phyloP scores from a whole-genome alignment of 192 early-diverging fungal species.

The Dispira simplex region DNA sequence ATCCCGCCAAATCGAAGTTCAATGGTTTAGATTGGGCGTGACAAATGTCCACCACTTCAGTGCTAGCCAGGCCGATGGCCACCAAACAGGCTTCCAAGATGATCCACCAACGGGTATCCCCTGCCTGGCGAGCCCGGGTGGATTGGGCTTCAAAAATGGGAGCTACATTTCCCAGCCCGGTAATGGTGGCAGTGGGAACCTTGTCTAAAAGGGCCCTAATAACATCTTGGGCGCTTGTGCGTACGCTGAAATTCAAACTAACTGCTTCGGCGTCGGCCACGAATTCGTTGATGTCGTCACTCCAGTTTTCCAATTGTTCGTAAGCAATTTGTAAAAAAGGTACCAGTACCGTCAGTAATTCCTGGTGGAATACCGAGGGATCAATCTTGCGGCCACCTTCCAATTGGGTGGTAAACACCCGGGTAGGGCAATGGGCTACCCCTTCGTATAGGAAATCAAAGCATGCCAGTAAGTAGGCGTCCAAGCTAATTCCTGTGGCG shows the following conservation, averaged over 20 bases:
- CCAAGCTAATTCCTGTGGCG: background rate
- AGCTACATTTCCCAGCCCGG: slow-evolving; percentile 33
- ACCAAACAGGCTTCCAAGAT: slow-evolving; percentile 70
- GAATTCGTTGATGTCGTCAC: slow-evolving; percentile 69
- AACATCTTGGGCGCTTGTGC: slow-evolving; percentile 67
- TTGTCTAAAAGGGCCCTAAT: slow-evolving; percentile 41
- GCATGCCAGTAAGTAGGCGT: background rate
- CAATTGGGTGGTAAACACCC: background rate
- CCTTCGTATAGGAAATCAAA: slow-evolving; percentile 5
- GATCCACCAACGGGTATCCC: slow-evolving; percentile 63
- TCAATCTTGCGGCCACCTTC: background rate
- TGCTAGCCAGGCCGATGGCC: slow-evolving; percentile 48
- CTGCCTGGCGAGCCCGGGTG: slow-evolving; percentile 26
- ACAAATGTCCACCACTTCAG: slow-evolving; percentile 37
- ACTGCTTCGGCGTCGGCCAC: slow-evolving; percentile 88
- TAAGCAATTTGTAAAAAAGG: slow-evolving; percentile 71
- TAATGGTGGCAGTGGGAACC: slow-evolving; percentile 31
- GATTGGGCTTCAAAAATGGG: slow-evolving; percentile 35
- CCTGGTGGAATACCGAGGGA: slow-evolving; percentile 31
- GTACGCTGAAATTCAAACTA: slow-evolving; percentile 68
- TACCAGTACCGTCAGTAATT: slow-evolving; percentile 40
- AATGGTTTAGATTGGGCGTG: slow-evolving; percentile 22
- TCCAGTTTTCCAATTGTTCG: slow-evolving; percentile 66
- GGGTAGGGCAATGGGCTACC: background rate
- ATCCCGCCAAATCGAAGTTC: slow-evolving; percentile 51